Base-by-base conservation (phyloP, 2,329 filamentous ascomycete genomes). In the Verticillium albo-atrum region DNA sequence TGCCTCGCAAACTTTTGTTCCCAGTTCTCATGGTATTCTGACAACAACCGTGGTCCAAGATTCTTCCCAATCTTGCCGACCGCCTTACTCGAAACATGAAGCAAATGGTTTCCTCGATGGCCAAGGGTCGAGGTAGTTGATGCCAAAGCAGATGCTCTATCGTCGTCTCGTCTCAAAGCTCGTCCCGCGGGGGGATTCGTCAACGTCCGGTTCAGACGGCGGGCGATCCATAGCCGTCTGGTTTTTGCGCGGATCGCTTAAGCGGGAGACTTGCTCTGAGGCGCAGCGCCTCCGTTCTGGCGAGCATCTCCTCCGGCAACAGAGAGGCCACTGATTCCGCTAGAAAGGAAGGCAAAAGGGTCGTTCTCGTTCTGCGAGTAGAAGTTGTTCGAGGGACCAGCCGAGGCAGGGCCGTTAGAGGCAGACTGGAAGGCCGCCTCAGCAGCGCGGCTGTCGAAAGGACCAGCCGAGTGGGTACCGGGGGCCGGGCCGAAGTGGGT, bases 381-480 rank as follows among this genome's bases (percentile, higher is more conserved):
- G 68, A 89, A 90, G 70, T 86, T 86, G 68, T 89, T 90, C 50
- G 89, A 87, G 34, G 89, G 87, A 47, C 89, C 90, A 62, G 88
- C 89, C 52, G 90, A 91, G 17, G 88, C 87, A 23, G 89, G 89
- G 59, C 90, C 91, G 67, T 95, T 94, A 67, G 89, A 89, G 42
- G 91, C 92, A 47, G 90, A 91, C 71, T 91, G 91, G 81, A 99
- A 99, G 27, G 95, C 94, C 62, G 92, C 92, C 78, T 98, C 94
- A 17, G 94, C 92, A 63, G 92, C 90, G 63, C 93, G 91, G 79
- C 92, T 96, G 71, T 97, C 93, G 70, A 99, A 98, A 5, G 89
- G 89, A 14, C 92, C 90, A 50, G 90, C 90, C 26, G 90, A 90
- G 75, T 95, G 92, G 67, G 92, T 89, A 57, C 88, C 87, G 42